Evolutionary conservation across 2,329 filamentous ascomycete genomes (phyloP), one percentile per base, ranked within the genome.

Genomic region (Beauveria sp.): DNA sequence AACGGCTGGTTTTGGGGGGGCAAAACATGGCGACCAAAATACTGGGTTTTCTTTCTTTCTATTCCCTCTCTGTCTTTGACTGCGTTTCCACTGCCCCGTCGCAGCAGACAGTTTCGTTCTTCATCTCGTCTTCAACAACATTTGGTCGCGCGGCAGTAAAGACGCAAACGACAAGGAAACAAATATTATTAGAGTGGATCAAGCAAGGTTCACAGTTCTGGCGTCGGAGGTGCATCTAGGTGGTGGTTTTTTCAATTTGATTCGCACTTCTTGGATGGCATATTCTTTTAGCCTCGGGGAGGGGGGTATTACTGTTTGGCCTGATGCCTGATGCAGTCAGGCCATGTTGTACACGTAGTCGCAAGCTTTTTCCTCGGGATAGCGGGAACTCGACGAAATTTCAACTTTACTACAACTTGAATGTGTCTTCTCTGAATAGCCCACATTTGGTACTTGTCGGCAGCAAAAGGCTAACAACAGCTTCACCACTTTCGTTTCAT

Each of bases 171-270:
- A 5, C 47, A 41, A n/a, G 28, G 20, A 14, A 37, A 48, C 34
- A 14, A 51, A 58, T 30, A 51, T 20, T 44, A 56, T 40, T 56
- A 56, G 54, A 56, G 54, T 48, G 43, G 14, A 37, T 16, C 34
- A 37, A 37, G 30, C 30, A 34, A 37, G 34, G 44, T 43, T 43
- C 41, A 43, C 28, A 22, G 24, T 51, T 37, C 37, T 10, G 55
- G 55, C 55, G 55, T 58, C 37, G 18, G 34, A 12, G 47, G 55
- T 34, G 55, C 47, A 58, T 58, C 24, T 30, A 34, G 46, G 55
- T 22, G 46, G 55, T 44, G 34, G 34, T 12, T 34, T 34, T 34
- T 34, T 37, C 12, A 37, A 14, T 37, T 37, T 37, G 12, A 37
- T 34, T 37, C 16, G 37, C 5, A 20, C 34, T 37, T 37, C 14